Evolutionary conservation across 768 basidiomycete genomes (phyloP), one percentile per base, ranked within the genome.

Genomic region (Lyophyllum atratum): DNA sequence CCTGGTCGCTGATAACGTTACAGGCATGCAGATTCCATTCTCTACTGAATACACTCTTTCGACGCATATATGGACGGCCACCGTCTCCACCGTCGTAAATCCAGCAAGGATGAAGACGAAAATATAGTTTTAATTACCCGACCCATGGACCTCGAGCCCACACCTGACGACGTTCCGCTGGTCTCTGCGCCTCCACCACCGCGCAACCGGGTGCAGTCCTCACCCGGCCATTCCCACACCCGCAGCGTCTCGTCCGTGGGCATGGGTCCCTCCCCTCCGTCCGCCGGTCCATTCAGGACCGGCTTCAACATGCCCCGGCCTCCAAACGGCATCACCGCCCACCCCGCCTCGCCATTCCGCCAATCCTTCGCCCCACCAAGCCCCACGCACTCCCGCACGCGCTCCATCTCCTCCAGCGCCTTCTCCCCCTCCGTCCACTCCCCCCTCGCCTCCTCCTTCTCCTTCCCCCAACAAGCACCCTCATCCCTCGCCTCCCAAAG

Each of bases 401-500:
- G 79, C 15, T 82, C 83, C 4, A 74, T 82, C 45, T 84, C 84
- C 6, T 73, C 80, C 7, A 55, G 44, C 3, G 76, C 81, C 2
- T 82, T 80, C 63, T 73, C 77, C 3, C 81, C 82, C 1, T 66
- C 75, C 25, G 70, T 76, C 3, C 82, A 79, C 4, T 84, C 85
- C 1, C 84, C 84, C 4, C 75, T 85, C 14, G 73, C 80, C 10
- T 62, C 76, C 17, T 71, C 52, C 28, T 76, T 54, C 54, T 66
- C 58, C 37, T 54, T 39, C 12, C 61, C 39, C 14, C 29, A 6
- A 5, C 29, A n/a, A n/a, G 11, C 53, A 10, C 50, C 45, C 47
- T 57, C 53, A 28, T 70, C 70, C 15, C 60, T 64, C 14, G 64
- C 64, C 24, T 59, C 59, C 22, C n/a, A n/a, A n/a, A n/a, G n/a